Percentiles rank a stretch among this genome's conserved stretches.
These are phyloP conservation scores for Rubus parviflorus DNA, from an alignment of 306 rosid genomes.

Conservation along the genomic window DNA sequence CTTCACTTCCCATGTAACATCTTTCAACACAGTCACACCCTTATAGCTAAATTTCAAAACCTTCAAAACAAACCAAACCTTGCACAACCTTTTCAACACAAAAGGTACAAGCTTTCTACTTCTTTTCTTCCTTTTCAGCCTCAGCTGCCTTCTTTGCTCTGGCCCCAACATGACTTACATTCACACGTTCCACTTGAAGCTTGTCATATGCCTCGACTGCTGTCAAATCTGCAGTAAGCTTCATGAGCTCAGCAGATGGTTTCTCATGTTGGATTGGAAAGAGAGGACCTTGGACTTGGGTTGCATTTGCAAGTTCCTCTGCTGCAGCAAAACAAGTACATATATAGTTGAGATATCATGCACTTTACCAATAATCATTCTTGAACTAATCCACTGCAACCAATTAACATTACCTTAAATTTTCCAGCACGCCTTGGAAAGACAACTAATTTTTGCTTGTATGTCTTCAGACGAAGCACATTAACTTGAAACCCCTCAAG, in stretches of 20 bases:
- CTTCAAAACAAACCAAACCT: background rate
- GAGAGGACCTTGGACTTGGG: slow-evolving; percentile 58
- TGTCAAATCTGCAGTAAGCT: slow-evolving; percentile 59
- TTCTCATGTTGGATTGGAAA: slow-evolving; percentile 53
- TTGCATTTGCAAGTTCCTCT: slow-evolving; percentile 62
- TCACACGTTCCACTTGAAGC: slow-evolving; percentile 51
- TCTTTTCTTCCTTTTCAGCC: slow-evolving; percentile 66
- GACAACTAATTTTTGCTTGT: slow-evolving; percentile 69
- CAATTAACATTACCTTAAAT: slow-evolving; percentile 39
- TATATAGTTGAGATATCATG: background rate
- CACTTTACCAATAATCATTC: background rate
- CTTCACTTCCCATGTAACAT: slow-evolving; percentile 90
- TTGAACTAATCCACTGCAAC: background rate
- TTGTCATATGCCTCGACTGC: slow-evolving; percentile 55
- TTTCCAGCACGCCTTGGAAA: slow-evolving; percentile 75
- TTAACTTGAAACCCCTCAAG: slow-evolving; percentile 59
- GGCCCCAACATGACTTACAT: slow-evolving; percentile 50
- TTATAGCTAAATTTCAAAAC: slow-evolving; percentile 40
- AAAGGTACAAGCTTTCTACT: slow-evolving; percentile 10
- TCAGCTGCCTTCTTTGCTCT: slow-evolving; percentile 64
- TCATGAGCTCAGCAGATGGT: slow-evolving; percentile 52
- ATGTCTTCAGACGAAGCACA: slow-evolving; percentile 68
- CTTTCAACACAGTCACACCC: slow-evolving; percentile 77
- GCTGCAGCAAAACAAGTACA: background rate
- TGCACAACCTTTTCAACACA: background rate